Evolutionary conservation across 2,329 filamentous ascomycete genomes (phyloP).

Genomic region (Kalmusia sp.): DNA sequence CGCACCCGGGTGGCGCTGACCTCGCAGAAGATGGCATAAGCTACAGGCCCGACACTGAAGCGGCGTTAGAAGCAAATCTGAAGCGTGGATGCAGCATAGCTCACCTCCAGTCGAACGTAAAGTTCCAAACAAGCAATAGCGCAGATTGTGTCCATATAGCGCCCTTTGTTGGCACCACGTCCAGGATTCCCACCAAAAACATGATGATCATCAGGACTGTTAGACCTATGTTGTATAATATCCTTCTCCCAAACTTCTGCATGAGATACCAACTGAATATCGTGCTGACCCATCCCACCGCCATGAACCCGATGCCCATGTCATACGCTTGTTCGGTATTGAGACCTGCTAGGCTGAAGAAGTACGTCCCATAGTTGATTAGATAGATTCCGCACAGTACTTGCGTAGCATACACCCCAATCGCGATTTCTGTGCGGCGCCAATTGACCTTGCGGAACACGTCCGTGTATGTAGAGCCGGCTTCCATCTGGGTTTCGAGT

Average conservation of each 20-base stretch:
- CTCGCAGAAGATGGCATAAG: constrained; percentile 85
- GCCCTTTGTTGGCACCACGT: constrained; percentile 56
- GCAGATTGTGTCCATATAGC: constrained; percentile 52
- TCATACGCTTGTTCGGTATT: constrained; percentile 45
- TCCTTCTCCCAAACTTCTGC: constrained; percentile 75
- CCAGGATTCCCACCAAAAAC: constrained; percentile 80
- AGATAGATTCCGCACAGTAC: constrained; percentile 51
- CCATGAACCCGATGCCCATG: constrained; percentile 60
- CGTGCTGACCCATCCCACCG: constrained; percentile 74
- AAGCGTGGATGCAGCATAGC: not conserved
- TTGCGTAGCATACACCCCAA: constrained; percentile 54
- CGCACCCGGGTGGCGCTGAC: constrained; percentile 80
- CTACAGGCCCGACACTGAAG: constrained; percentile 81
- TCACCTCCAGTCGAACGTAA: constrained; percentile 71
- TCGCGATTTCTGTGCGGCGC: constrained; percentile 74
- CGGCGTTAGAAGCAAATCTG: not conserved
- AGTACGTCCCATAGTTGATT: constrained; percentile 53
- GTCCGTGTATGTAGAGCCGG: constrained; percentile 75
- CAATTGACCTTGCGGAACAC: constrained; percentile 80
- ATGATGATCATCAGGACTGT: constrained; percentile 65
- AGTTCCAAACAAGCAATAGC: constrained; percentile 50
- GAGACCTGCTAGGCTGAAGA: constrained; percentile 52
- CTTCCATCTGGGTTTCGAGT: constrained; percentile 64
- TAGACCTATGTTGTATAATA: constrained; percentile 72
- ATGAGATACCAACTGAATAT: constrained; percentile 81